phyloP scores from a whole-genome alignment of 306 rosid species.

The Potentilla sterilis region DNA sequence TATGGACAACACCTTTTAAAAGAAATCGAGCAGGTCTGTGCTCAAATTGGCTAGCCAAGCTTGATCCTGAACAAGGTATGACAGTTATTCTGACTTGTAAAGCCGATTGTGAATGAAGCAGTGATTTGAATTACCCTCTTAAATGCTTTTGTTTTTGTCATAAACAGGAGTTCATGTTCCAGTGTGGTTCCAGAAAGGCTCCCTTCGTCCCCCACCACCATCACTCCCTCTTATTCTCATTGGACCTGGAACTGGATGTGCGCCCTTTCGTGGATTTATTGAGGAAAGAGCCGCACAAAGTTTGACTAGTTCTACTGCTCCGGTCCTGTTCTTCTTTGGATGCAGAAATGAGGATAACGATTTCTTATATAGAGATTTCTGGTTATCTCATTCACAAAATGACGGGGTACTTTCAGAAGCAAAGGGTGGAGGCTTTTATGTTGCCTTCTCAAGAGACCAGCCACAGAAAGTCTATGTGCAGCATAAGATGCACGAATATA shows the following conservation, averaged over 20 bases:
- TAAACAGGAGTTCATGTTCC: conserved; percentile 54
- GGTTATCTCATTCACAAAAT: conserved; percentile 58
- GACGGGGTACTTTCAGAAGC: conserved; percentile 72
- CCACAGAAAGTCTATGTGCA: conserved; percentile 83
- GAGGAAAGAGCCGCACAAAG: conserved; percentile 81
- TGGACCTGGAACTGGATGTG: conserved; percentile 97
- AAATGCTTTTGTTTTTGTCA: conserved; percentile 16
- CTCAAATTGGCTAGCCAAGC: conserved; percentile 79
- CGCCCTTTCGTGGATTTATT: conserved; percentile 79
- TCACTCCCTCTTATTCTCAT: conserved; percentile 79
- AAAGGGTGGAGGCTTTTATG: conserved; percentile 78
- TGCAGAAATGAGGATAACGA: conserved; percentile 68
- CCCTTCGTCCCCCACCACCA: conserved; percentile 73
- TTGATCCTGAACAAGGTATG: conserved; percentile 66
- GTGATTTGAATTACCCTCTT: neutral
- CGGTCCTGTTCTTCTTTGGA: conserved; percentile 79
- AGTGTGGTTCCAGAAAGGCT: conserved; percentile 79
- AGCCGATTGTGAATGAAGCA: neutral
- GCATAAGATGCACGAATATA: conserved; percentile 75
- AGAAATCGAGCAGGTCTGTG: conserved; percentile 73
- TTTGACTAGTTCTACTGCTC: conserved; percentile 50
- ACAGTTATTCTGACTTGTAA: neutral
- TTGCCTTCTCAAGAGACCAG: conserved; percentile 88
- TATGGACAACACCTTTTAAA: conserved; percentile 85
- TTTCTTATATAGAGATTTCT: conserved; percentile 72